These are phyloP conservation scores for Phoenix dactylifera DNA, from an alignment of 176 grass and related monocot genomes.

Conservation along the genomic window DNA sequence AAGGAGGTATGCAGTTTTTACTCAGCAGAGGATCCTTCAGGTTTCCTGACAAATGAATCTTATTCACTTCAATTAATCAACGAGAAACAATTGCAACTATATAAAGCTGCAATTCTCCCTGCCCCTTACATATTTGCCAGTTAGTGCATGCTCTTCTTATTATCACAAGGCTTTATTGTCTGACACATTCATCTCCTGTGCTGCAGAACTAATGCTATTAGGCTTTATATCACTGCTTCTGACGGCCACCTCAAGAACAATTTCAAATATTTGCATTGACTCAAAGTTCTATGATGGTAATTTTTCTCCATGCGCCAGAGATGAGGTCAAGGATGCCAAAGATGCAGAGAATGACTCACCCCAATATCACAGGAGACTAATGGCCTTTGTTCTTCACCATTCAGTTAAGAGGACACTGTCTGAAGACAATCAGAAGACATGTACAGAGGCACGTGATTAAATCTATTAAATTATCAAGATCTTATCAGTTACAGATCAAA, in stretches of 20 bases:
- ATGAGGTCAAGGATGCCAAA: constrained; percentile 46
- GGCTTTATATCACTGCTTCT: constrained; percentile 94
- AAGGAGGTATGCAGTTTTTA: constrained; percentile 52
- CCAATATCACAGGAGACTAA: constrained; percentile 21
- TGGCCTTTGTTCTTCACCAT: constrained; percentile 39
- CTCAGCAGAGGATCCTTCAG: too few species aligned
- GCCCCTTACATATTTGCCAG: too few species aligned
- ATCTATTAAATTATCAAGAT: background rate
- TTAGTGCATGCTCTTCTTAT: too few species aligned
- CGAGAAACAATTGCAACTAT: background rate
- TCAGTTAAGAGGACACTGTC: constrained; percentile 49
- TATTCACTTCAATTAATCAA: too few species aligned
- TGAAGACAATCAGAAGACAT: constrained; percentile 27
- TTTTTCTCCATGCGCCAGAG: constrained; percentile 77
- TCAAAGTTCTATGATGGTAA: constrained; percentile 67
- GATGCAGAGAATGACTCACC: constrained; percentile 24
- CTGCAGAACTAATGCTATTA: constrained; percentile 87
- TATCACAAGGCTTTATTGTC: background rate
- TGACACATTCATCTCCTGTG: constrained; percentile 6
- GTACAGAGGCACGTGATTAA: constrained; percentile 41
- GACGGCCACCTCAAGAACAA: constrained; percentile 70
- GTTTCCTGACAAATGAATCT: too few species aligned
- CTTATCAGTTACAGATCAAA: too few species aligned
- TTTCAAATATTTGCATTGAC: constrained; percentile 81
- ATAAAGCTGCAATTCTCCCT: too few species aligned